These are phyloP conservation scores for Edaphochlamys debaryana DNA, from an alignment of 139 green algal genomes.

Conservation along the genomic window DNA sequence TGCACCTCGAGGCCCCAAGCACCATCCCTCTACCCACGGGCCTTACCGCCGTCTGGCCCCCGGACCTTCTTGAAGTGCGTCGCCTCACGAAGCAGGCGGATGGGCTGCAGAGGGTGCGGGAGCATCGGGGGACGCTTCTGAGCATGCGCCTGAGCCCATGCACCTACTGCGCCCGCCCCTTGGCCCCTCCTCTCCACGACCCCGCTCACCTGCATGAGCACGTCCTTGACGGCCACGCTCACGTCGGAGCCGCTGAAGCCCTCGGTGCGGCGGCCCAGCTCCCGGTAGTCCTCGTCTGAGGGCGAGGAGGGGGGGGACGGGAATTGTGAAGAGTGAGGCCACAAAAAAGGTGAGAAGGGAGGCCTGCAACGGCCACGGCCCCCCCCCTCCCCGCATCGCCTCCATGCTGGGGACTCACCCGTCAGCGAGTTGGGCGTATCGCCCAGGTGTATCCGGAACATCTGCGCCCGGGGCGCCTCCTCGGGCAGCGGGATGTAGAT, in stretches of 20 bases:
- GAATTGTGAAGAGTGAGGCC: not conserved
- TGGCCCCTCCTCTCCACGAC: no score
- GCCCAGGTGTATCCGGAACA: constrained; percentile 97
- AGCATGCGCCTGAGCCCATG: no score
- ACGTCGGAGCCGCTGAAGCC: constrained; percentile 93
- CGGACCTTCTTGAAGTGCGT: constrained; percentile 90
- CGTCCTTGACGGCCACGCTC: constrained; percentile 92
- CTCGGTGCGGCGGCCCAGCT: constrained; percentile 84
- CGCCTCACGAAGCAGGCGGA: constrained; percentile 90
- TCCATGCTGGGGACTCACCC: constrained; percentile 36
- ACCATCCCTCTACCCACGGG: no score
- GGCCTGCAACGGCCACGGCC: no score
- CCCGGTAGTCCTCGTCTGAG: constrained; percentile 76
- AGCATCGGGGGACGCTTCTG: no score
- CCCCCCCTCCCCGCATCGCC: no score
- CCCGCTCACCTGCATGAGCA: no score
- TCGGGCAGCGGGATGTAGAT: constrained; percentile 99
- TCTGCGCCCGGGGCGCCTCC: constrained; percentile 83
- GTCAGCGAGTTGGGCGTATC: constrained; percentile 91
- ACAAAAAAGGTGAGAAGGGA: not conserved
- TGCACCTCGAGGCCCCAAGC: no score
- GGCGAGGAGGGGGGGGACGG: not conserved
- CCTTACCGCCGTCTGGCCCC: constrained; percentile 47
- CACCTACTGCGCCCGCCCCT: no score
- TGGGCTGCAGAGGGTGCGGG: no score